Conservation (phyloP, 2,329 filamentous ascomycete genomes). For the Moelleriella libera region DNA sequence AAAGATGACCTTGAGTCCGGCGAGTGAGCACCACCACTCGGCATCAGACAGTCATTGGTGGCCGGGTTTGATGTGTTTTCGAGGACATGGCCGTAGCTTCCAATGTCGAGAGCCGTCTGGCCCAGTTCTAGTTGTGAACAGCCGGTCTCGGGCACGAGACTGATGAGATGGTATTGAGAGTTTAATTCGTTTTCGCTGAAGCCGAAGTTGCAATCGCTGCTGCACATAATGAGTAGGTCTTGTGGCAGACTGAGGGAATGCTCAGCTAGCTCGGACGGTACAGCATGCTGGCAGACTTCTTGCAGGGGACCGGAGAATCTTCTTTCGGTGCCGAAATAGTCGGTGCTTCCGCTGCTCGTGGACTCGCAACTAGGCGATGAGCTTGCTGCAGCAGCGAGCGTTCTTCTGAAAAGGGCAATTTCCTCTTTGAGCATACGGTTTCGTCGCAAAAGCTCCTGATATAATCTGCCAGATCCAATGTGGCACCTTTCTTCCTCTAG, state of each 20-base stretch:
- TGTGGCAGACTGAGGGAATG: not conserved
- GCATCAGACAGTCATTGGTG: too few species aligned
- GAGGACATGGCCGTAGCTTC: not conserved
- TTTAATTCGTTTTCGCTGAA: not conserved
- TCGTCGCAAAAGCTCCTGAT: constrained; percentile 1
- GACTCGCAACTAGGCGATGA: not conserved
- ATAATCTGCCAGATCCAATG: not conserved
- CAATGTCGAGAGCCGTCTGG: not conserved
- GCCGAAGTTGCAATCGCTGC: not conserved
- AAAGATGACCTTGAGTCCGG: too few species aligned
- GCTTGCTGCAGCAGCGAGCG: not conserved
- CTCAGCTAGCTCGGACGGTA: too few species aligned
- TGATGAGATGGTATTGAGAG: not conserved
- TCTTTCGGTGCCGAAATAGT: not conserved
- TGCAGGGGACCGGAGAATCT: not conserved
- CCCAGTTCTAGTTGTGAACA: not conserved
- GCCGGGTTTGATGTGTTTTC: not conserved
- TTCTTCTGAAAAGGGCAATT: not conserved
- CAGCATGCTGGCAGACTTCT: not conserved
- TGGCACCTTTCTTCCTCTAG: not conserved
- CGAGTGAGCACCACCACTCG: too few species aligned
- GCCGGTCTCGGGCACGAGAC: not conserved
- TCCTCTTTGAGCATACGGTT: constrained; percentile 1
- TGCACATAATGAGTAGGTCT: not conserved
- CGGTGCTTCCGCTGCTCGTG: not conserved